Base-by-base conservation (phyloP, 768 basidiomycete species). In the Pulveroboletus sp. region DNA sequence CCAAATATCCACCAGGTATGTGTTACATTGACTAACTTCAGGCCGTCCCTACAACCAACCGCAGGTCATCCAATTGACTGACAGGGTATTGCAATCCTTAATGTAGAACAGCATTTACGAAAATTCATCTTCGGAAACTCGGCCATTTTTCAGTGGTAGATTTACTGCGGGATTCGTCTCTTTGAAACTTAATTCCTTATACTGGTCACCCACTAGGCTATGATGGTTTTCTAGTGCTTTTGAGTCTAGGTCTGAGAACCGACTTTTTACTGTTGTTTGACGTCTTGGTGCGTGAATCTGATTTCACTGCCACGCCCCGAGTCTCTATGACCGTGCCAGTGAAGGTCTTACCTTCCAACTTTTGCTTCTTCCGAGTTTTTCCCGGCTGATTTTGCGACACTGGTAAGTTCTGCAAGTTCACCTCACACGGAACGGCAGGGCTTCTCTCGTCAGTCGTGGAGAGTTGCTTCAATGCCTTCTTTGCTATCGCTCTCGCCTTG, bases 1-100 rank as follows among this genome's bases (percentile, higher is more conserved):
- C 93, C 93, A 15, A 82, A 87, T 69, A 93, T 98, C 30, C 81
- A 91, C 55, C 71, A 85, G 79, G 93, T 92, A 56, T 26, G 73
- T 60, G 27, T 15, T 50, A 47, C 28, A n/a, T 33, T 43, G 18
- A 8, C 17, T 14, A 11, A 27, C 9, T 45, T 46, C 28, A 36
- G 47, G 41, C 52, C 21, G 35, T 37, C 38, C 24, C 18, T 45
- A 50, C 32, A 18, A 52, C 48, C 6, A 14, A 33, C 39, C 55
- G 31, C 51, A 90, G 86, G 81, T 91, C 36, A 77, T 90, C 47
- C 68, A 75, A 58, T 73, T 73, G 73, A 85, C 86, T 3, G 80
- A 88, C 56, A 71, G 73, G 41, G 81, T 83, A 17, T 61, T 89
- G 49, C 81, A 77, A 64, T 78, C 78, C 26, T 69, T 87, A 46